These are phyloP conservation scores for Odontarrhena argentea DNA, from an alignment of 345 rosid genomes.

Conservation along the genomic window DNA sequence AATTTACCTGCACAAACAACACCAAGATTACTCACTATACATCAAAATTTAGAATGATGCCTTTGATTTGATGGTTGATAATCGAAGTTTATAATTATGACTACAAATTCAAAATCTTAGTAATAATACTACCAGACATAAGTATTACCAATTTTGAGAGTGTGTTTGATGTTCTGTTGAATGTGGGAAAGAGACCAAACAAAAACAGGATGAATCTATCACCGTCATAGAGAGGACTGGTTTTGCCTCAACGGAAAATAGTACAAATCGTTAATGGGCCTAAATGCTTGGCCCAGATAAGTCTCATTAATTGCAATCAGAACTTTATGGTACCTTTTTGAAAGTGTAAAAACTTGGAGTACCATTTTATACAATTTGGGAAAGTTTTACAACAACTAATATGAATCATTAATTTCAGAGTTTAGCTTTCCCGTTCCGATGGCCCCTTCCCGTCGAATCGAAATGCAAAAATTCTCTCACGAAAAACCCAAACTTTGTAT, in stretches of 20 bases:
- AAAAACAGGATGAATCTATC: too few relatives aligned
- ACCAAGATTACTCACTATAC: neutral
- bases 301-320: neutral
- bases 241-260: too few relatives aligned
- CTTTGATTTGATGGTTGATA: neutral
- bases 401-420: conserved; percentile 21
- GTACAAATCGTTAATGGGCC: neutral
- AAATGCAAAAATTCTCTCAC: conserved; percentile 3
- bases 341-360: conserved; percentile 6
- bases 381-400: conserved; percentile 8
- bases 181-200: neutral
- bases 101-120: too few relatives aligned
- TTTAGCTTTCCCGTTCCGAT: conserved; percentile 23
- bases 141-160: too few relatives aligned
- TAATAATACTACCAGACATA: too few relatives aligned
- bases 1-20: neutral
- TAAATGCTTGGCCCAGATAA: too few relatives aligned
- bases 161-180: neutral
- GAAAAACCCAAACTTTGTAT: conserved; percentile 19
- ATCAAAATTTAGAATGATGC: neutral
- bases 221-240: neutral
- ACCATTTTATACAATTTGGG: conserved; percentile 21
- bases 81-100: too few relatives aligned
- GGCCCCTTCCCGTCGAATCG: conserved; percentile 22
- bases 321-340: neutral